Evolutionary conservation across 1,284 basidiomycete species (phyloP).

Genomic region (Schizophyllum amplum): DNA sequence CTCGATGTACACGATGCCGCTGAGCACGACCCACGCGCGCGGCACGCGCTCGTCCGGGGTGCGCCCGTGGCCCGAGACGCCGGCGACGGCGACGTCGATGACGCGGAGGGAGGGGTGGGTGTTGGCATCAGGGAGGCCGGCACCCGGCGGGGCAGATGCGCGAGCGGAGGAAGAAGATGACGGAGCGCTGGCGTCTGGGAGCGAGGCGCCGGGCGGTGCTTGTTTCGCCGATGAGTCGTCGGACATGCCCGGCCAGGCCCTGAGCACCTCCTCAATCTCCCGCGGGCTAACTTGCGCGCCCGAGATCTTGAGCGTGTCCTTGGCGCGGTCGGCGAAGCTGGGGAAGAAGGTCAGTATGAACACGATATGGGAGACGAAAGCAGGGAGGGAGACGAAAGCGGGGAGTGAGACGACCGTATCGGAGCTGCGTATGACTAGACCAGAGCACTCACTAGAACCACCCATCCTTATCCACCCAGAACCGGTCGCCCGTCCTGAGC

Average conservation of each 20-base stretch:
- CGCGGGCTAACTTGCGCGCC: conserved; percentile 68
- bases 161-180: no score
- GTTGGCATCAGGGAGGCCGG: no score
- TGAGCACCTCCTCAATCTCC: conserved; percentile 60
- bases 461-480: conserved; percentile 48
- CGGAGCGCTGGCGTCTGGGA: no score
- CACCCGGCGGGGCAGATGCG: no score
- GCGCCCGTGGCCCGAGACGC: conserved; percentile 53
- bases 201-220: no score
- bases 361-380: not conserved
- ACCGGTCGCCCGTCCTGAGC: conserved; percentile 65
- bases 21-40: conserved; percentile 67
- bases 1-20: conserved; percentile 35
- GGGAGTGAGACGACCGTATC: no score
- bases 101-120: conserved; percentile 19
- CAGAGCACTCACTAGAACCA: conserved; percentile 51
- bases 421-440: no score
- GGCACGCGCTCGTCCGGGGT: conserved; percentile 62
- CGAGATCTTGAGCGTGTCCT: conserved; percentile 68
- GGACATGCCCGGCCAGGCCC: conserved; percentile 48
- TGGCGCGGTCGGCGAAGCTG: conserved; percentile 55
- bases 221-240: no score
- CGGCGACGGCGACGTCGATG: conserved; percentile 56
- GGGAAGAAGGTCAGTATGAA: not conserved
- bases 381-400: not conserved